Evolutionary conservation across 441 rosid species (phyloP).

Genomic region (Jatropha multifida): DNA sequence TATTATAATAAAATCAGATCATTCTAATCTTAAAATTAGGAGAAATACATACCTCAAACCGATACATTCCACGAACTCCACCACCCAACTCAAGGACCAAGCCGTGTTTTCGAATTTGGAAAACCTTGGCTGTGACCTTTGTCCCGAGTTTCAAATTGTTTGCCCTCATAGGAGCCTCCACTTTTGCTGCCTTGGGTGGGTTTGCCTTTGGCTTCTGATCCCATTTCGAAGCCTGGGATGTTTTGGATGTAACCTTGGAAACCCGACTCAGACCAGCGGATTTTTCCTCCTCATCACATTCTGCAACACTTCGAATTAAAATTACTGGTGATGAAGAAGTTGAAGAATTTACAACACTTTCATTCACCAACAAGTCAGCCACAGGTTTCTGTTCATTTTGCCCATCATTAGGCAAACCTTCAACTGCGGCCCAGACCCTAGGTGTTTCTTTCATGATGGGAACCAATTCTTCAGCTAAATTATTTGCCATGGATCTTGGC

Average conservation of each 20-base stretch:
- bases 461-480: slow-evolving; percentile 34
- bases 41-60: slow-evolving; percentile 59
- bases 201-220: slow-evolving; percentile 31
- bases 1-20: not conserved
- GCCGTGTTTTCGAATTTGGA: slow-evolving; percentile 70
- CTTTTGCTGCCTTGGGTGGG: slow-evolving; percentile 24
- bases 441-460: slow-evolving; percentile 39
- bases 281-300: slow-evolving; percentile 82
- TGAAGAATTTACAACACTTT: slow-evolving; percentile 26
- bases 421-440: slow-evolving; percentile 44
- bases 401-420: slow-evolving; percentile 30
- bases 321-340: slow-evolving; percentile 51
- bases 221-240: slow-evolving; percentile 21
- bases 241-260: slow-evolving; percentile 35
- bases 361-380: slow-evolving; percentile 24
- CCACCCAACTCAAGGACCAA: slow-evolving; percentile 92
- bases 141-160: slow-evolving; percentile 65
- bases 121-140: slow-evolving; percentile 58
- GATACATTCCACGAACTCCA: slow-evolving; percentile 88
- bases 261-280: slow-evolving; percentile 35
- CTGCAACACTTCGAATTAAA: slow-evolving; percentile 81
- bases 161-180: slow-evolving; percentile 33
- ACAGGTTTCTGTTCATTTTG: slow-evolving; percentile 38
- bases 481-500: slow-evolving; percentile 30
- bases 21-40: slow-evolving; percentile 6